phyloP scores from a whole-genome alignment of 2,329 filamentous ascomycete species.

The Aspergillus puulaauensis region DNA sequence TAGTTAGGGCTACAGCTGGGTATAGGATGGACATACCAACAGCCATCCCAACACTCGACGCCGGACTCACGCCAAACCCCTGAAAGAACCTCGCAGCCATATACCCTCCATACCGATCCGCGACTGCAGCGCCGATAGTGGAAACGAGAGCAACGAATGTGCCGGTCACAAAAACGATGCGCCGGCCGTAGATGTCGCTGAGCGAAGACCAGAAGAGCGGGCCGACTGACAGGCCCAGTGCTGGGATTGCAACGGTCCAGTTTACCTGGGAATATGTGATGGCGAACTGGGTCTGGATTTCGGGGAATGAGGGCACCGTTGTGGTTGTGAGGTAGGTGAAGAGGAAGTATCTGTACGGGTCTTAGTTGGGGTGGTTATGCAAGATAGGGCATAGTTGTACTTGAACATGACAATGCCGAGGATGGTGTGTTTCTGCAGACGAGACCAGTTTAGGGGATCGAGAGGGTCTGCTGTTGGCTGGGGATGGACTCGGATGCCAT shows the following conservation, averaged over 20 bases:
- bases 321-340: conserved; percentile 61
- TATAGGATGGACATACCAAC: conserved; percentile 31
- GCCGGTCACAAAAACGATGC: conserved; percentile 50
- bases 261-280: conserved; percentile 51
- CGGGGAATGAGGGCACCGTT: conserved; percentile 54
- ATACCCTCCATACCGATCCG: conserved; percentile 48
- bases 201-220: conserved; percentile 53
- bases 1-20: background rate
- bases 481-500: conserved; percentile 39
- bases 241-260: conserved; percentile 56
- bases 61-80: conserved; percentile 56
- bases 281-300: conserved; percentile 49
- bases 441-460: conserved; percentile 57
- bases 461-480: conserved; percentile 47
- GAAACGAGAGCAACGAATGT: conserved; percentile 44
- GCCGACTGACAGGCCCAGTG: conserved; percentile 52
- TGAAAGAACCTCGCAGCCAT: conserved; percentile 62
- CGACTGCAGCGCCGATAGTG: conserved; percentile 44
- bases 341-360: conserved; percentile 50
- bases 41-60: conserved; percentile 55
- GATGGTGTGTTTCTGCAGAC: conserved; percentile 48
- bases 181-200: conserved; percentile 54
- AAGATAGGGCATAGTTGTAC: conserved; percentile 31
- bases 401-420: conserved; percentile 55
- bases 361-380: background rate